Evolutionary conservation across 768 basidiomycete species (phyloP), one percentile per base, ranked within the genome.

Genomic region (Leccinum obscurum): DNA sequence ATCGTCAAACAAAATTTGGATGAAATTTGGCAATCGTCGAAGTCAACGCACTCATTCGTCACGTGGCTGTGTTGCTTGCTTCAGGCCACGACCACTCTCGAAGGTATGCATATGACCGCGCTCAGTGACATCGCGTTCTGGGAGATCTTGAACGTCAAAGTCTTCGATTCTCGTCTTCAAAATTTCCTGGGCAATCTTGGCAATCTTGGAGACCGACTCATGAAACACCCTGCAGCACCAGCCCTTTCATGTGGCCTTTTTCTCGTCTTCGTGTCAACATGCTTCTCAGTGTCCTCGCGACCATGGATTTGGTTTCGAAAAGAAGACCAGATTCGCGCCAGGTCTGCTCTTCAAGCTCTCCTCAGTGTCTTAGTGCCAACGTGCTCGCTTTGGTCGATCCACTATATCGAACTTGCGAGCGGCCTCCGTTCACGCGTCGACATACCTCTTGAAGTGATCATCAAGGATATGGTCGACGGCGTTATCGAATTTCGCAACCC

Each of bases 401-500:
- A 72, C 34, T 78, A 82, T 63, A 64, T 70, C 44, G 37, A 58
- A 52, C 68, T 76, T 32, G 72, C 78, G 53, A 63, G 70, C 32
- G 15, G 54, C 32, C 54, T 56, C 28, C 62, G 66, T 52, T 68
- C 69, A 20, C 63, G 64, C 1, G 59, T 81, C 54, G 54, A 60
- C 6, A 49, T 81, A 44, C 72, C 77, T 49, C 61, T 80, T 3
- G 66, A 72, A 30, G 64, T 69, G 44, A 64, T 85, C 58, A 57
- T 83, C 34, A 55, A 70, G 24, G 75, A 74, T 54, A 66, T 81
- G 22, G 65, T 66, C 55, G 58, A 64, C 7, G 83, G 83, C 11
- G 50, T 65, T 13, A 62, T 85, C 14, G 85, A 85, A 64, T 55
- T 84, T 50, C 75, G 81, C 62, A 70, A 82, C 59, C 69, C 76